A percentile compares a stretch with the other conserved stretches of the same genome.
These are phyloP conservation scores for Fusarium cyanostomum DNA, from an alignment of 2,329 filamentous ascomycete genomes.

Conservation along the genomic window DNA sequence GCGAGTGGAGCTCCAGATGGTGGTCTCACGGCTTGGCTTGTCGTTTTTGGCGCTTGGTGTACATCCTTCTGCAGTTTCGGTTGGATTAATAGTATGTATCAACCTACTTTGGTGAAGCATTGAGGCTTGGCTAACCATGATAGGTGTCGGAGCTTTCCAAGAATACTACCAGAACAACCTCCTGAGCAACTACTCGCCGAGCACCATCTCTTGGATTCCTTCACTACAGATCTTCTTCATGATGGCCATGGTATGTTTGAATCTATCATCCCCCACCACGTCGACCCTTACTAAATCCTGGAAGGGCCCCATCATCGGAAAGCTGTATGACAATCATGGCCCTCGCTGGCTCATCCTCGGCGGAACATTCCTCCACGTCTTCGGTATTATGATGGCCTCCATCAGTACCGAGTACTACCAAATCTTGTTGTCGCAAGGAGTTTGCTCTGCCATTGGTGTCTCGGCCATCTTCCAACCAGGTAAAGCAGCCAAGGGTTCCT, in stretches of 20 bases:
- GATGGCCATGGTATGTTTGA: slow-evolving; percentile 53
- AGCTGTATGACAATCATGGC: slow-evolving; percentile 70
- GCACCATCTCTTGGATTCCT: slow-evolving; percentile 70
- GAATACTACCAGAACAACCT: slow-evolving; percentile 64
- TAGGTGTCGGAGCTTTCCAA: slow-evolving; percentile 63
- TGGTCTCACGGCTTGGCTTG: slow-evolving; percentile 49
- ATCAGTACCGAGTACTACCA: slow-evolving; percentile 56
- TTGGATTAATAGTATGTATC: slow-evolving; percentile 56
- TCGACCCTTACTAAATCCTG: neutral
- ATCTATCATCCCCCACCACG: neutral
- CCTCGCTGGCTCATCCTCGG: slow-evolving; percentile 63
- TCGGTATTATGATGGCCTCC: slow-evolving; percentile 71
- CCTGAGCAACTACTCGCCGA: slow-evolving; percentile 59
- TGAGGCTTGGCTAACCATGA: neutral
- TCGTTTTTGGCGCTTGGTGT: slow-evolving; percentile 54
- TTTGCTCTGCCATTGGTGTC: slow-evolving; percentile 51
- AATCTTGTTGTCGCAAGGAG: slow-evolving; percentile 51
- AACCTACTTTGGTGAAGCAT: neutral
- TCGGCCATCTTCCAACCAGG: slow-evolving; percentile 48
- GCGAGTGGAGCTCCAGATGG: slow-evolving; percentile 21
- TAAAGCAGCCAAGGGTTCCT: neutral
- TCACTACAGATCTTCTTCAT: slow-evolving; percentile 66
- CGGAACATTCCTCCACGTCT: slow-evolving; percentile 65
- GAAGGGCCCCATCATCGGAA: slow-evolving; percentile 68
- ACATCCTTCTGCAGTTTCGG: slow-evolving; percentile 54